phyloP scores from a whole-genome alignment of 805 yeast species.

The Yamadazyma olivae region DNA sequence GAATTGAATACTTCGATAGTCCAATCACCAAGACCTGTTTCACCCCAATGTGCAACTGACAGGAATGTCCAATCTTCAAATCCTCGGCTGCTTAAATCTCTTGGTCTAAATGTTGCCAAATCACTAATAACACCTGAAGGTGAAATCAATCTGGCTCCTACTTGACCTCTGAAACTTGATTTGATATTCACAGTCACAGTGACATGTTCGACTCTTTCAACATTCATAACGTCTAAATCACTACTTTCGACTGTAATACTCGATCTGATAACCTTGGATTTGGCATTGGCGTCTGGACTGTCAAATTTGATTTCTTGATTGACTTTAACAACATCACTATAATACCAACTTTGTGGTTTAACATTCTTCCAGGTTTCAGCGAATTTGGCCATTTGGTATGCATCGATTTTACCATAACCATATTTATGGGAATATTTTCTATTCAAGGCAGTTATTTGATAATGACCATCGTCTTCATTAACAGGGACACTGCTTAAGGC shows the following conservation, averaged over 20 bases:
- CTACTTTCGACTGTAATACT: slow-evolving; percentile 44
- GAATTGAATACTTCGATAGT: slow-evolving; percentile 51
- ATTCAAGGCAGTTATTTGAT: slow-evolving; percentile 70
- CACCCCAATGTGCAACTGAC: slow-evolving; percentile 99
- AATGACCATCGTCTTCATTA: slow-evolving; percentile 63
- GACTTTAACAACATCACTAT: slow-evolving; percentile 42
- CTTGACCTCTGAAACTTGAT: slow-evolving; percentile 65
- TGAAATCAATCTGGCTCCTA: slow-evolving; percentile 61
- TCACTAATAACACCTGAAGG: slow-evolving; percentile 75
- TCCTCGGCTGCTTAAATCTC: slow-evolving; percentile 58
- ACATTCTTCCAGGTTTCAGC: slow-evolving; percentile 80
- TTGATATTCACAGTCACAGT: slow-evolving; percentile 74
- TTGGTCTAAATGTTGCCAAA: slow-evolving; percentile 63
- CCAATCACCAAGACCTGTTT: slow-evolving; percentile 80
- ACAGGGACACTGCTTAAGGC: slow-evolving; percentile 70
- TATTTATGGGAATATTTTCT: slow-evolving; percentile 76
- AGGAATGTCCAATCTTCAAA: slow-evolving; percentile 86
- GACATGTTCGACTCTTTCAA: slow-evolving; percentile 80
- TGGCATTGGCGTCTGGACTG: slow-evolving; percentile 8
- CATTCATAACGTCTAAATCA: slow-evolving; percentile 51
- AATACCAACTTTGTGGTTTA: slow-evolving; percentile 88
- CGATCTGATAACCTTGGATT: slow-evolving; percentile 16
- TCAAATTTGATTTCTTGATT: slow-evolving; percentile 15
- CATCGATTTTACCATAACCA: slow-evolving; percentile 92
- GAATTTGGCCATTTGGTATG: slow-evolving; percentile 64